Evolutionary conservation across 116 monocot species (phyloP).

Genomic region (Trichopus zeylanicus): DNA sequence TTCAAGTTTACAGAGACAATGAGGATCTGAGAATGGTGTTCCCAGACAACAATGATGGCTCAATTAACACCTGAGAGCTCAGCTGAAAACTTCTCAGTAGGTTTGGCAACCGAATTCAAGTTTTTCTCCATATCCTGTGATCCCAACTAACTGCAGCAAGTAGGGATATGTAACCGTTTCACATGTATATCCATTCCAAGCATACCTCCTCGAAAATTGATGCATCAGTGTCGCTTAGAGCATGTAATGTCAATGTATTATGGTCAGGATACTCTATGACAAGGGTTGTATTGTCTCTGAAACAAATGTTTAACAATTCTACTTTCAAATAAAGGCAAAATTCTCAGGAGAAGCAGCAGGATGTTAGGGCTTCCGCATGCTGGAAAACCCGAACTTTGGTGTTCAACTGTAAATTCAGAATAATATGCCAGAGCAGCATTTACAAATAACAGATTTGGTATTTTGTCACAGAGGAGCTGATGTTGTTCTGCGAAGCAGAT

Average conservation of each 20-base stretch:
- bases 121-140: no score
- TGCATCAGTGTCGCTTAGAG: no score
- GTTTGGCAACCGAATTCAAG: neutral
- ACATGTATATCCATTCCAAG: no score
- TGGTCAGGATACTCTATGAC: no score
- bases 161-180: no score
- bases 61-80: conserved; percentile 11
- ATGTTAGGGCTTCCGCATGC: neutral
- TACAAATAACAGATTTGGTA: neutral
- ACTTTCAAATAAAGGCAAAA: neutral
- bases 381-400: neutral
- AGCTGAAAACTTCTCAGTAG: neutral
- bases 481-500: conserved; percentile 32
- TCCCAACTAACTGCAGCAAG: no score
- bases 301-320: neutral
- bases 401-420: neutral
- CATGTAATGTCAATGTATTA: no score
- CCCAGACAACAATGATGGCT: conserved; percentile 41
- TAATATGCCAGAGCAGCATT: neutral
- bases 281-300: neutral
- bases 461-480: conserved; percentile 26
- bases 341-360: neutral
- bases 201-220: no score
- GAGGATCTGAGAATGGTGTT: conserved; percentile 55
- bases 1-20: conserved; percentile 96